Percentiles rank a stretch among this genome's conserved stretches.
phyloP scores from a whole-genome alignment of 768 basidiomycete genomes.

The Termitomyces sp. region DNA sequence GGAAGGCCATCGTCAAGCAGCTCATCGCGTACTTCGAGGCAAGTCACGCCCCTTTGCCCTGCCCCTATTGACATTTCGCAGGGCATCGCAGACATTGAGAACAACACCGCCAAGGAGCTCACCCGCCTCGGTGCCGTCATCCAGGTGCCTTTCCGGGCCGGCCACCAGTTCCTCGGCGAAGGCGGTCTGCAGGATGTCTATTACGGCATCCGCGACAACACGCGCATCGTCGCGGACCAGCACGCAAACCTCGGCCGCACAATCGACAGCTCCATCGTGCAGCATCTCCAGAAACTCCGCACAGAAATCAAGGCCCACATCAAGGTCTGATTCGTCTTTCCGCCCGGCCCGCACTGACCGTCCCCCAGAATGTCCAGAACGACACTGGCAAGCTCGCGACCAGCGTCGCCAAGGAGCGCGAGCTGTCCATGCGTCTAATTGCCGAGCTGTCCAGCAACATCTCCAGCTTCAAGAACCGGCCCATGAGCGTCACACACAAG shows the following conservation, averaged over 20 bases:
- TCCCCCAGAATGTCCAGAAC: constrained; percentile 78
- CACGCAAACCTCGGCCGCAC: constrained; percentile 96
- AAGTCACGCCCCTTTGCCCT: background rate
- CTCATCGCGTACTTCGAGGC: constrained; percentile 87
- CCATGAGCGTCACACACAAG: constrained; percentile 75
- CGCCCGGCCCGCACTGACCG: background rate
- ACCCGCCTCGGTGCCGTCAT: constrained; percentile 93
- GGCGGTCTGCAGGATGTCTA: constrained; percentile 95
- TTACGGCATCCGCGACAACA: constrained; percentile 90
- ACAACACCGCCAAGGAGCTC: constrained; percentile 89
- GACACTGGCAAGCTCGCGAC: constrained; percentile 92
- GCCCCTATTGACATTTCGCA: constrained; percentile 13
- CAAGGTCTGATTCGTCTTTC: constrained; percentile 47
- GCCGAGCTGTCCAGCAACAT: constrained; percentile 85
- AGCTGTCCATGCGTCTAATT: constrained; percentile 78
- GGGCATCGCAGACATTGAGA: constrained; percentile 81
- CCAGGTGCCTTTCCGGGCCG: constrained; percentile 92
- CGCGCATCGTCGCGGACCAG: constrained; percentile 88
- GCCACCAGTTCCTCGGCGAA: constrained; percentile 98
- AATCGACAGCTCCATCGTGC: constrained; percentile 94
- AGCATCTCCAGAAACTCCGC: constrained; percentile 93
- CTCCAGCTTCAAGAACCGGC: constrained; percentile 93
- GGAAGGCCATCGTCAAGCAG: constrained; percentile 97
- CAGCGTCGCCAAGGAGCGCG: constrained; percentile 89
- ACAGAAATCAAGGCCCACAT: constrained; percentile 97